Base-by-base conservation (phyloP, 2,329 filamentous ascomycete species). In the Raffaelea deltoideospora region DNA sequence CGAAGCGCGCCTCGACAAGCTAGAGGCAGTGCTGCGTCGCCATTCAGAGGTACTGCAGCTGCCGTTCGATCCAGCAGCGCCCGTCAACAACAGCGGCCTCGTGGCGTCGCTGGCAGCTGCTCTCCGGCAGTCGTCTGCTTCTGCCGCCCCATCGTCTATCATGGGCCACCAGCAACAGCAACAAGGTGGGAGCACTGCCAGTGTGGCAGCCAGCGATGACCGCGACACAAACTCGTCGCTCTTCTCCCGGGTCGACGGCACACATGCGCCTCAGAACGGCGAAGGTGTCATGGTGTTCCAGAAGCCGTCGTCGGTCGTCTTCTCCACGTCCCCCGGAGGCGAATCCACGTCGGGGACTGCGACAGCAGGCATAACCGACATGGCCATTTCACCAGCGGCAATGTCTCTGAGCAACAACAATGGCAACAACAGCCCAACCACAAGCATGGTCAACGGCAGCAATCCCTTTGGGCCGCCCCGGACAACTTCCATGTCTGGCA, bases 1-100 rank as follows among this genome's bases (percentile, higher is more conserved):
- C 21, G 79, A 84, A 53, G 75, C 81, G 47, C 69, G 79, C 27
- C 66, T 84, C 29, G 78, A 83, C 49, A 69, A 70, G 47, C 63
- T 83, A 11, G 78, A 83, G 52, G 69, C 75, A 39, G 70, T 79
- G 31, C 58, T 83, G 33, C 65, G 70, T 36, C 63, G 68, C 1
- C 79, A 84, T 55, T 69, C 74, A 33, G 74, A 76, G 43, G 73
- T 82, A 33, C 61, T 83, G 3, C 72, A 79, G 45, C 64, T 61
- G 21, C 66, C 69, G 37, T 63, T 76, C 33, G 50, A 50, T 17
- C 44, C 56, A 35, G 49, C 51, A 40, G 53, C 59, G 48, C 42
- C 55, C 48, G 26, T 46, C 45, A 14, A 50, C 44, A 8, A 19
- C 31, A 2, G 22, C 39, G 3, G 15, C 33, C 36, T 18, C 9